phyloP scores from a whole-genome alignment of 164 flowering plant species.

The Annona cherimola region DNA sequence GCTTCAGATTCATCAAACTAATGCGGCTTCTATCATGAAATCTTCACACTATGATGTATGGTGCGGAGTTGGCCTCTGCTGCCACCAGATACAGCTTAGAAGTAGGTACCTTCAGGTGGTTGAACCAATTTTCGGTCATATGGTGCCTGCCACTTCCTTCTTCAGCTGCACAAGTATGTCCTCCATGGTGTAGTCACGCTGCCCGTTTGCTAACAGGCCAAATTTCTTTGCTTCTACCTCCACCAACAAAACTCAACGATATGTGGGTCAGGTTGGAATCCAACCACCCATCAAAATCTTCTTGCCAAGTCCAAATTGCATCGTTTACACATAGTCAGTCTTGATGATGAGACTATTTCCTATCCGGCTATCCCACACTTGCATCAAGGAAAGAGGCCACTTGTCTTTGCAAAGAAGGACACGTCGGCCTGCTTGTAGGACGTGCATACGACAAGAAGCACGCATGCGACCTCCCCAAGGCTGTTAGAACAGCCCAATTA shows the following conservation, averaged over 20 bases:
- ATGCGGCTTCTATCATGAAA: background rate
- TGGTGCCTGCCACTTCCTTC: conserved; percentile 86
- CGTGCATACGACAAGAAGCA: too few species aligned
- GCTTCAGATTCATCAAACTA: background rate
- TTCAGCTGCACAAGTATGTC: conserved; percentile 79
- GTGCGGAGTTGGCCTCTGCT: background rate
- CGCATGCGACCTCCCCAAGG: too few species aligned
- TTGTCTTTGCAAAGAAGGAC: too few species aligned
- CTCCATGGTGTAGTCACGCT: conserved; percentile 86
- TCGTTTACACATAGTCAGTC: too few species aligned
- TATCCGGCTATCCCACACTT: too few species aligned
- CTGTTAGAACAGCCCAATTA: too few species aligned
- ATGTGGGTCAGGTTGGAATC: background rate
- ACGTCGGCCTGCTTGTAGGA: too few species aligned
- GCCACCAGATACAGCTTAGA: conserved; percentile 35
- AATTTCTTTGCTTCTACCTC: conserved; percentile 88
- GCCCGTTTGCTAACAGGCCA: conserved; percentile 79
- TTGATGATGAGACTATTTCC: too few species aligned
- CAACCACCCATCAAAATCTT: too few species aligned
- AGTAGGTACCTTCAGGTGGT: conserved; percentile 89
- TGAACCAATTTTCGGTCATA: conserved; percentile 86
- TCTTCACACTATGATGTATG: background rate
- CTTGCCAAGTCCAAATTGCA: too few species aligned
- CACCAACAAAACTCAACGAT: background rate
- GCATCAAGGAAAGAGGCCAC: too few species aligned